A percentile compares a stretch with the other conserved stretches of the same genome.
These are phyloP conservation scores for Agaricus blazei DNA, from an alignment of 768 basidiomycete genomes.

Conservation along the genomic window DNA sequence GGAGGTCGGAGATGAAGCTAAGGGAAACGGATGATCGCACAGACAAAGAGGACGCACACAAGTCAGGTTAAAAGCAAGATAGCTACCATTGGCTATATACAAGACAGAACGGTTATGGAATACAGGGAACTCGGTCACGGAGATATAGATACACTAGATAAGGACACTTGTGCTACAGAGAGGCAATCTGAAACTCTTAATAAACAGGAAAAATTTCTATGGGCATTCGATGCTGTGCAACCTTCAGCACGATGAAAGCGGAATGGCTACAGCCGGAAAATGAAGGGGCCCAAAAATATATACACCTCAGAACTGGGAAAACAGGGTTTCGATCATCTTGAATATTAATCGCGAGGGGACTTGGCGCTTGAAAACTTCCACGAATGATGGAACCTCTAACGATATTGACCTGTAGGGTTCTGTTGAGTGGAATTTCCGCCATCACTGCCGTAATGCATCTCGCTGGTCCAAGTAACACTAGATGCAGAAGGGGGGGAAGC, in stretches of 20 bases:
- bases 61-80: not conserved
- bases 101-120: not conserved
- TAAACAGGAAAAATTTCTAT: not conserved
- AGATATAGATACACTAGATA: conserved; percentile 12
- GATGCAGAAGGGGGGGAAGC: conserved; percentile 1
- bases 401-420: conserved; percentile 5
- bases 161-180: conserved; percentile 4
- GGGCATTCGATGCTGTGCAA: not conserved
- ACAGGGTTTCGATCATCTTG: not conserved
- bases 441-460: conserved; percentile 4
- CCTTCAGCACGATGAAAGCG: conserved; percentile 9
- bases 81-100: conserved; percentile 1
- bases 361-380: not conserved
- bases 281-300: conserved; percentile 7
- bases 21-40: conserved; percentile 14
- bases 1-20: conserved; percentile 10
- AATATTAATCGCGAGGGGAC: not conserved
- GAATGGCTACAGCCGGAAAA: conserved; percentile 5
- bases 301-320: conserved; percentile 6
- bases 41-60: not conserved
- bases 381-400: not conserved
- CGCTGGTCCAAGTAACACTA: conserved; percentile 3
- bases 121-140: not conserved
- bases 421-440: conserved; percentile 1
- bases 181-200: not conserved